Base-by-base conservation (phyloP, 441 rosid genomes). In the Erodium chrysanthum region DNA sequence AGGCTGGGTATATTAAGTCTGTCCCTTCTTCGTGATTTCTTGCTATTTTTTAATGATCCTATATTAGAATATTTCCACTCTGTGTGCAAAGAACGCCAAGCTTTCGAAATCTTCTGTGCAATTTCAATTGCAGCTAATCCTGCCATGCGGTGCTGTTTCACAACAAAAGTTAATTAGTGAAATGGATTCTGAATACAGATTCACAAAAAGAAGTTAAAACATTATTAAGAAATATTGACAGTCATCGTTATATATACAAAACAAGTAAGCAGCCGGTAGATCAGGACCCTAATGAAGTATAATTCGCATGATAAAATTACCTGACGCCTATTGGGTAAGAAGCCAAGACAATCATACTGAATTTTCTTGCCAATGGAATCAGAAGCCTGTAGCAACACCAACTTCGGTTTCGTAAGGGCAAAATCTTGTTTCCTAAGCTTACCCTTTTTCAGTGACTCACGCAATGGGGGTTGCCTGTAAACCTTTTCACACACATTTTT, bases 401-500 rank as follows among this genome's bases (percentile, higher is more conserved):
- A 82, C 82, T 85, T 95, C 67, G 76, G 96, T 80, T 91, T 95
- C 60, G 92, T 90, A 59, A 87, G 70, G 68, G 89, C 75, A 78
- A 91, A 83, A 76, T 91, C 96, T 79, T 86, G 99, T 82, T 88
- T 95, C 80, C 83, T 88, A 75, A 88, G 91, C 84, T 85, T 95
- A 69, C 95, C 88, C 80, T 84, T 90, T 77, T 85, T 91, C 70
- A 88, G 79, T 70, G 97, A 91, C 71, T 90, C 97, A 31, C 90
- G 91, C 72, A 94, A 65, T 42, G 94, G 86, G 80, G 97, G 96
- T 77, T 95, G 99, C 76, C 99, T 84, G 78, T 80, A 95, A 71
- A 95, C 99, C 82, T 91, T 90, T 77, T 91, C 99, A 60, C 99
- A 91, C 2, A 95, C 99, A 74, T 85, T 77, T 81, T 95, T 91